Evolutionary conservation across 2,329 filamentous ascomycete species (phyloP), one percentile per base, ranked within the genome.

Genomic region (Pseudocercospora musae): DNA sequence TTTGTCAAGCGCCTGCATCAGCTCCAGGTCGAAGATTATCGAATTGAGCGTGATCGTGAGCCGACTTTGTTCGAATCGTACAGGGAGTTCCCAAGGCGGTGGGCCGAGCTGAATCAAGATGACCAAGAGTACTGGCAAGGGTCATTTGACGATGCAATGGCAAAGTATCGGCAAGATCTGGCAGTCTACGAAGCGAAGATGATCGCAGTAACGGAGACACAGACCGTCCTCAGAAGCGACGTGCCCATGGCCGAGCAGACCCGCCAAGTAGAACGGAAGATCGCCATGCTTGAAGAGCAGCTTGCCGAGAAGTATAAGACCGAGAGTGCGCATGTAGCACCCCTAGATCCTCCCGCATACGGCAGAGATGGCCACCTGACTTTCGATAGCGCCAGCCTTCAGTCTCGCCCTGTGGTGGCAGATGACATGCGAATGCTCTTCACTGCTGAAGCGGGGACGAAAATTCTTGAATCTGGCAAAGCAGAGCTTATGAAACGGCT

Each of bases 371-470:
- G 70, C 5, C 66, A 68, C 46, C 60, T 71, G 13, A 70, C 66
- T 5, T 67, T 68, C 31, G 67, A 69, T 50, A 69, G 60, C 44
- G 55, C 64, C 49, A 65, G 60, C 23, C 55, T 67, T 23, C 63
- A 67, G 21, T 66, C 65, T 48, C 63, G 65, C 25, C 62, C 62
- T 5, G 65, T 69, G 2, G 65, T 69, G 13, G 70, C 63, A 59
- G 78, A 78, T 63, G 80, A 82, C 71, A 80, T 80, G 71, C 79
- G 79, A 70, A 79, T 82, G 72, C 78, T 78, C 42, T 81, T 81
- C 64, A 78, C 78, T 65, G 80, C 80, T 40, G 77, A 77, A 49
- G 79, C 80, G 59, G 80, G 80, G 48, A 76, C 78, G 42, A 77
- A 78, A 66, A 81, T 82, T 60, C 75, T 83, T 44, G 79, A 80